These are phyloP conservation scores for Prunus padus DNA, from an alignment of 306 rosid genomes.

Conservation along the genomic window DNA sequence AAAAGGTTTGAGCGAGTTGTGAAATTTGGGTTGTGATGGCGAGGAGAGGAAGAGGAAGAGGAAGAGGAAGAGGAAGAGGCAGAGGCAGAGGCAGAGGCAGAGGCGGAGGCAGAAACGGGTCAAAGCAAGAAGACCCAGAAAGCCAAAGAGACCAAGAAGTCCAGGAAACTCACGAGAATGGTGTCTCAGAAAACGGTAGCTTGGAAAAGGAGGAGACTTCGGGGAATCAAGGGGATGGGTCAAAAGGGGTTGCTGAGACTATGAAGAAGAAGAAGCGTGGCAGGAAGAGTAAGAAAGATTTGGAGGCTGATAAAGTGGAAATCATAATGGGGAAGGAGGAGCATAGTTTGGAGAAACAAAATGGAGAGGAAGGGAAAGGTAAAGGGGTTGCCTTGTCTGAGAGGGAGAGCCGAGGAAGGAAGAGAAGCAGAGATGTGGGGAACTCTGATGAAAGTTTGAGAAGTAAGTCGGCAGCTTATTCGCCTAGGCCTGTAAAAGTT, in stretches of 20 bases:
- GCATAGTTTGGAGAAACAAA: not conserved
- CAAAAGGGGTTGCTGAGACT: not conserved
- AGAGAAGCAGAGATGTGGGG: not conserved
- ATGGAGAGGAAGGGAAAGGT: not conserved
- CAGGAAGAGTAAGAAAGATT: not conserved
- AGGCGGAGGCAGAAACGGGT: not conserved
- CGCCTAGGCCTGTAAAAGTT: not conserved
- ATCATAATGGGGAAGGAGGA: not conserved
- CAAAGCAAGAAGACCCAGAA: not conserved
- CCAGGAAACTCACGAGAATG: not conserved
- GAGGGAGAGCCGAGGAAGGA: too few species aligned
- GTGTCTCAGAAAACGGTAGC: not conserved
- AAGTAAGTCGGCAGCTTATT: not conserved
- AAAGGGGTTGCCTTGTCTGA: not conserved
- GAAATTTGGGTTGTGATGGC: not conserved
- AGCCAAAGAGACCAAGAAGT: too few species aligned
- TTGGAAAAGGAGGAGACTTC: not conserved
- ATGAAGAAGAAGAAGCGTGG: not conserved
- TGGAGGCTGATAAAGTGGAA: not conserved
- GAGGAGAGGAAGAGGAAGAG: conserved; percentile 6
- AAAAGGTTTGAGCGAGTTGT: too few species aligned
- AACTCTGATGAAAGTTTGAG: not conserved
- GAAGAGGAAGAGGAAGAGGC: not conserved
- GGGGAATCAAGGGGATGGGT: not conserved
- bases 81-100: not conserved